These are phyloP conservation scores for Solanum chiquidenum DNA, from an alignment of 257 asterid genomes.

Conservation along the genomic window DNA sequence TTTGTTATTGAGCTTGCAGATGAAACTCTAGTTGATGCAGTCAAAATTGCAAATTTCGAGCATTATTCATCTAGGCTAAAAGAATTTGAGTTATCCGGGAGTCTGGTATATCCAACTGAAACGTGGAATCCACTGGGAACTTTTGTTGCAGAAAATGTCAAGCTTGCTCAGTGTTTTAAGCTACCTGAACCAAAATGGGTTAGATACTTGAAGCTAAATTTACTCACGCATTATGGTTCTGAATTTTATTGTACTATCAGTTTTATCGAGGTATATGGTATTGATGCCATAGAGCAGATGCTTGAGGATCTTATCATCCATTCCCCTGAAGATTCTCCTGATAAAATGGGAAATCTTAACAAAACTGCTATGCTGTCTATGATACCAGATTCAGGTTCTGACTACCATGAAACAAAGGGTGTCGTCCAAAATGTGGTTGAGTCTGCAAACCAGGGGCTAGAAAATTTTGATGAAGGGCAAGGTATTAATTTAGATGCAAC, in stretches of 20 bases:
- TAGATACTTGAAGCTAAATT: constrained; percentile 68
- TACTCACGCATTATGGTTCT: constrained; percentile 78
- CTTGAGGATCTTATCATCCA: constrained; percentile 85
- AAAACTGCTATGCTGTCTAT: constrained; percentile 30
- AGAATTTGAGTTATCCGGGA: constrained; percentile 72
- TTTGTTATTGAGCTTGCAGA: constrained; percentile 75
- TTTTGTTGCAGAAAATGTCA: constrained; percentile 71
- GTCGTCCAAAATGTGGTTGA: constrained; percentile 16
- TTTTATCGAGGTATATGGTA: constrained; percentile 86
- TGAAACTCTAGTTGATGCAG: constrained; percentile 78
- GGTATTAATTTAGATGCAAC: constrained; percentile 22
- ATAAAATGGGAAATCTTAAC: constrained; percentile 25
- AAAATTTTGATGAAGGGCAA: constrained; percentile 28
- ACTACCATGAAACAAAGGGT: constrained; percentile 19
- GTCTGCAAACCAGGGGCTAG: constrained; percentile 20
- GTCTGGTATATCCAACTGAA: constrained; percentile 70
- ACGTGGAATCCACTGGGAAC: constrained; percentile 63
- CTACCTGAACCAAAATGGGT: constrained; percentile 86
- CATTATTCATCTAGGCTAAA: constrained; percentile 83
- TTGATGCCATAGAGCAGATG: constrained; percentile 93
- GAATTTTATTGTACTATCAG: constrained; percentile 90
- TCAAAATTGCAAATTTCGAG: constrained; percentile 86
- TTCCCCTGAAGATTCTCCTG: constrained; percentile 39
- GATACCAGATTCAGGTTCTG: constrained; percentile 27
- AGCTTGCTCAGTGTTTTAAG: constrained; percentile 78